phyloP scores from a whole-genome alignment of 805 yeast genomes.

The Clavispora vitiphila region DNA sequence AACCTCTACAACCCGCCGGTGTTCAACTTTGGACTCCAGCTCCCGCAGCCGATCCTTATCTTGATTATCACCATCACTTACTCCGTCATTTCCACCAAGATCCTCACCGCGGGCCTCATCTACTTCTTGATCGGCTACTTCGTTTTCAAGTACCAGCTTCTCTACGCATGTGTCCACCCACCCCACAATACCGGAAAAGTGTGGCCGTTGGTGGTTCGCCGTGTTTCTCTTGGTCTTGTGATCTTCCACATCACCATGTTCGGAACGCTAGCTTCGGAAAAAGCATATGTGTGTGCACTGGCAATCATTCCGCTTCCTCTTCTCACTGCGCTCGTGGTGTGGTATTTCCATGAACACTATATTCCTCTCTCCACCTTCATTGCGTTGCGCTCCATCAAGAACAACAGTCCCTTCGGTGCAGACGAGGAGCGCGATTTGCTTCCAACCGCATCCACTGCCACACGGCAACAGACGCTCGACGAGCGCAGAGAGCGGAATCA shows the following conservation, averaged over 20 bases:
- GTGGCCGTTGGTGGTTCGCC: slow-evolving; percentile 85
- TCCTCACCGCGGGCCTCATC: slow-evolving; percentile 74
- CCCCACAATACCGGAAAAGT: slow-evolving; percentile 96
- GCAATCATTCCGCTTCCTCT: slow-evolving; percentile 74
- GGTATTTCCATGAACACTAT: slow-evolving; percentile 78
- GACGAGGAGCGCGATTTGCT: slow-evolving; percentile 18
- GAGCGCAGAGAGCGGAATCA: slow-evolving; percentile 70
- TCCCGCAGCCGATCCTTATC: slow-evolving; percentile 88
- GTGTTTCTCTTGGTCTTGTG: slow-evolving; percentile 74
- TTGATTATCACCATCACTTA: slow-evolving; percentile 81
- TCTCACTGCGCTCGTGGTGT: slow-evolving; percentile 57
- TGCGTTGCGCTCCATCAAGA: slow-evolving; percentile 75
- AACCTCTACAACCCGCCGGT: slow-evolving; percentile 81
- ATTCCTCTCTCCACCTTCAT: slow-evolving; percentile 79
- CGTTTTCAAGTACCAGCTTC: slow-evolving; percentile 84
- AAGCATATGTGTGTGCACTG: slow-evolving; percentile 71
- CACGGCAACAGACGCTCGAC: slow-evolving; percentile 55
- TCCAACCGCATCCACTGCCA: neutral
- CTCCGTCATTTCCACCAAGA: slow-evolving; percentile 85
- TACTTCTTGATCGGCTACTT: slow-evolving; percentile 83
- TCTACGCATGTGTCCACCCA: slow-evolving; percentile 89
- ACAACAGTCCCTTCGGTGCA: slow-evolving; percentile 23
- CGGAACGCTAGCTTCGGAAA: slow-evolving; percentile 78
- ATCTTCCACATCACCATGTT: slow-evolving; percentile 90
- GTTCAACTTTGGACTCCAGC: slow-evolving; percentile 83